phyloP scores from a whole-genome alignment of 768 basidiomycete genomes.

The Tulasnella sp. region DNA sequence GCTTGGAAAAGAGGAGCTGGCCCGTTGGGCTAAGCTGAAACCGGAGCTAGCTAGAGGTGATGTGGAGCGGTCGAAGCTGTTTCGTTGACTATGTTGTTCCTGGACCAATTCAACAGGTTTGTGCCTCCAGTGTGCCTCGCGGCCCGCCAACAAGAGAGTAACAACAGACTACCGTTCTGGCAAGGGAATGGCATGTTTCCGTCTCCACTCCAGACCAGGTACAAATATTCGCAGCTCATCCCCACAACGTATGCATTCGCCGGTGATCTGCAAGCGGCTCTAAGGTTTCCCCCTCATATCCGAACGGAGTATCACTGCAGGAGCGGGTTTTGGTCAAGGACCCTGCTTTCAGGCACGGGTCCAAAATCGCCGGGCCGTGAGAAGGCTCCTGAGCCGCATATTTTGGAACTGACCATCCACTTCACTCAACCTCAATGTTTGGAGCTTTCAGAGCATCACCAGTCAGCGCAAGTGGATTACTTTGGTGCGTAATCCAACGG shows the following conservation, averaged over 20 bases:
- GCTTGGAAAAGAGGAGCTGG: neutral
- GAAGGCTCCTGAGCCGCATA: neutral
- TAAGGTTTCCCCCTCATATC: too few species aligned
- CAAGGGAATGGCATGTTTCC: too few species aligned
- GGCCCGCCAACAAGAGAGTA: neutral
- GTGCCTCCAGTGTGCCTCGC: neutral
- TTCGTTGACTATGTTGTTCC: neutral
- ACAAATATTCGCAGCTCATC: too few species aligned
- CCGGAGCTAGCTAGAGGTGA: neutral
- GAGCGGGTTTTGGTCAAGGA: too few species aligned
- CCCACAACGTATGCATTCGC: too few species aligned
- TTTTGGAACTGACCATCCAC: neutral
- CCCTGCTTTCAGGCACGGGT: neutral
- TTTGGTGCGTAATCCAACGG: conserved; percentile 64
- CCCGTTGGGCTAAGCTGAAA: neutral
- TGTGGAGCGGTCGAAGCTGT: neutral
- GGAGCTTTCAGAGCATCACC: conserved; percentile 73
- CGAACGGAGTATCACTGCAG: too few species aligned
- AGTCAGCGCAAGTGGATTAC: conserved; percentile 64
- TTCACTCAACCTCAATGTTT: conserved; percentile 58
- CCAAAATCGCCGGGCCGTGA: neutral
- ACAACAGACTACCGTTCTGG: neutral
- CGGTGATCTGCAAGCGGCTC: too few species aligned
- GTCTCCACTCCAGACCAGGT: too few species aligned
- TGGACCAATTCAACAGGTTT: neutral